Base-by-base conservation (phyloP, 768 basidiomycete species). In the Omphalotus guepiniiformis region DNA sequence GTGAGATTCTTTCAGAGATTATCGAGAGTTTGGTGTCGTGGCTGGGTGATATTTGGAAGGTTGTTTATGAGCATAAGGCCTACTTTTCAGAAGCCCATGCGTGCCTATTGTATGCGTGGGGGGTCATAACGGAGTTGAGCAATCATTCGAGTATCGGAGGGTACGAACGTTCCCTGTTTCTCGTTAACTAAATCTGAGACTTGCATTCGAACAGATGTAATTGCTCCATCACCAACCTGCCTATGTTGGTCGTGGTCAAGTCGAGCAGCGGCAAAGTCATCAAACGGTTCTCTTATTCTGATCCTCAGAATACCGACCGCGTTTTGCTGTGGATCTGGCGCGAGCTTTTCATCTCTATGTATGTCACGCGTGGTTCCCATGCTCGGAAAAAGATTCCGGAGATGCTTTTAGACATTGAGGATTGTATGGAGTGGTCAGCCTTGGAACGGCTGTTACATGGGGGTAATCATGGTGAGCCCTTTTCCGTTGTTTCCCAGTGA, bases 321-420 rank as follows among this genome's bases (percentile, higher is more conserved):
- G 61, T 71, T 28, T 40, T 73, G 12, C 55, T 83, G 15, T 85
- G 82, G 80, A 75, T 85, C 43, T 85, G 83, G 83, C 72, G 83
- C 5, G 85, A 86, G 50, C 67, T 85, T 16, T 78, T 85, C 51
- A 58, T 86, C 7, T 75, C 73, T 21, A 63, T 85, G 60, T 70
- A 79, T 6, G 71, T 73, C 0, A 63, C 55, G 49, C 59, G 70
- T 53, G 44, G 62, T 32, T 45, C 56, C 55, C 50, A 59, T 37
- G 53, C 62, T 28, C 54, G 52, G 43, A 56, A 63, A 34, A 51
- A 53, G 40, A 64, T 83, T 12, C 70, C 74, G 0, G 68, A 74
- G 6, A 82, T 85, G 73, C 61, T 85, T 18, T 64, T 70, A n/a
- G 82, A 85, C 48, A 77, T 85, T 40, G 78, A 79, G 29, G 51